phyloP scores from a whole-genome alignment of 2,329 filamentous ascomycete species.

The Sclerotinia borealis region DNA sequence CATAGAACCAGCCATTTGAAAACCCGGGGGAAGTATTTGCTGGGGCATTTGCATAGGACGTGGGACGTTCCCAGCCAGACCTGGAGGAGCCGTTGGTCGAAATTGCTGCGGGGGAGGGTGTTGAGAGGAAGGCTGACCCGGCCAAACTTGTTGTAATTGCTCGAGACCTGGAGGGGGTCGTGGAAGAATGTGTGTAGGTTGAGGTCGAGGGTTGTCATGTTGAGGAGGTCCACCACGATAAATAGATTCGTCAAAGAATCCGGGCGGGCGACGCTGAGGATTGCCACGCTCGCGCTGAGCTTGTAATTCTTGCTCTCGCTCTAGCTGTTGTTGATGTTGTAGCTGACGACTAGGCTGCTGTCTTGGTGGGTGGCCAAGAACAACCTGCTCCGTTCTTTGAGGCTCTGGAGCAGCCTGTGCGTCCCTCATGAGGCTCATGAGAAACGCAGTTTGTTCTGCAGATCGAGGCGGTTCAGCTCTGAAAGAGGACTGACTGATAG shows the following conservation, averaged over 20 bases:
- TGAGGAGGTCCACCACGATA: conserved; percentile 25
- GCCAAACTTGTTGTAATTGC: conserved; percentile 41
- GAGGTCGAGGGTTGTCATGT: conserved; percentile 36
- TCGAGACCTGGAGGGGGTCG: conserved; percentile 55
- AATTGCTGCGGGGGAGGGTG: conserved; percentile 36
- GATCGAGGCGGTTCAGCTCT: conserved; percentile 43
- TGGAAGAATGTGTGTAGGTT: conserved; percentile 59
- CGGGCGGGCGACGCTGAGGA: conserved; percentile 34
- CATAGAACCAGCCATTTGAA: conserved; percentile 49
- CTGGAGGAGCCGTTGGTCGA: conserved; percentile 49
- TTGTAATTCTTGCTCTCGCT: conserved; percentile 32
- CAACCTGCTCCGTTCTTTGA: conserved; percentile 46
- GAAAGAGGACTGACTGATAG: conserved; percentile 44
- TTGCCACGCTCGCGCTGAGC: conserved; percentile 28
- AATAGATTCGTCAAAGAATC: conserved; percentile 29
- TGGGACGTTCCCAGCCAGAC: conserved; percentile 40
- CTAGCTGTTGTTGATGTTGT: conserved; percentile 43
- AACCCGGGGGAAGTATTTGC: conserved; percentile 57
- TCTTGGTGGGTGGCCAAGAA: conserved; percentile 40
- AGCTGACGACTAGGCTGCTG: conserved; percentile 33
- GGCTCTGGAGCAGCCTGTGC: conserved; percentile 44
- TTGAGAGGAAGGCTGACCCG: conserved; percentile 22
- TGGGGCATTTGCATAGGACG: conserved; percentile 43
- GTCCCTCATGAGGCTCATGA: conserved; percentile 75
- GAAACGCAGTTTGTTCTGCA: conserved; percentile 65